Conservation (phyloP, 768 basidiomycete species). For the Termitomyces sp. region DNA sequence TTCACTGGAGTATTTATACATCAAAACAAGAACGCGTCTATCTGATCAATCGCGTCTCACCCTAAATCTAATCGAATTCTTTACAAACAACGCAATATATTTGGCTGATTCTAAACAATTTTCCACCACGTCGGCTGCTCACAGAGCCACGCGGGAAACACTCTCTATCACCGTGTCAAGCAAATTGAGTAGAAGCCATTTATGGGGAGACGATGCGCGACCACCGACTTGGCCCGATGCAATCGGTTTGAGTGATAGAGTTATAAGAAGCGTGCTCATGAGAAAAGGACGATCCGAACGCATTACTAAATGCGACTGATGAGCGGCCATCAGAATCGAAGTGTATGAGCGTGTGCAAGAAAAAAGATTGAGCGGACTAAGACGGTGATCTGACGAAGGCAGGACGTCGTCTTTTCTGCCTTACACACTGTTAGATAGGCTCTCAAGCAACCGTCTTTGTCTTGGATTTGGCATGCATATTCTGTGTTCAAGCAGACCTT, state of each 20-base stretch:
- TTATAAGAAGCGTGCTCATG: not conserved
- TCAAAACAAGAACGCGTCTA: constrained; percentile 1
- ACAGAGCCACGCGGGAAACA: no score
- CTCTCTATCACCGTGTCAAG: no score
- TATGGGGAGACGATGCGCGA: not conserved
- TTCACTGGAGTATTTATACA: constrained; percentile 3
- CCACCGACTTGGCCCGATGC: no score
- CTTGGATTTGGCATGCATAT: not conserved
- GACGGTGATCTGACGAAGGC: not conserved
- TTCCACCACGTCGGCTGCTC: no score
- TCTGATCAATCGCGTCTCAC: constrained; percentile 10
- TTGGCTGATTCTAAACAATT: no score
- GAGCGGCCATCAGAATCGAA: not conserved
- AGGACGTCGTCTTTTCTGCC: not conserved
- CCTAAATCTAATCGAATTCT: no score
- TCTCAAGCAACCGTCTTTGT: not conserved
- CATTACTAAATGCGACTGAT: not conserved
- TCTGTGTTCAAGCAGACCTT: no score
- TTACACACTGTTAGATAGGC: not conserved
- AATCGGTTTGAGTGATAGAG: not conserved
- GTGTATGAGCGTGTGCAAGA: not conserved
- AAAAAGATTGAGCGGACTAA: not conserved
- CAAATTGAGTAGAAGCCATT: no score
- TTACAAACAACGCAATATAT: no score
- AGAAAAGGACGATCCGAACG: not conserved